Percentiles rank a stretch among this genome's conserved stretches.
phyloP scores from a whole-genome alignment of 2,329 filamentous ascomycete genomes.

The Pseudogymnoascus sp. region DNA sequence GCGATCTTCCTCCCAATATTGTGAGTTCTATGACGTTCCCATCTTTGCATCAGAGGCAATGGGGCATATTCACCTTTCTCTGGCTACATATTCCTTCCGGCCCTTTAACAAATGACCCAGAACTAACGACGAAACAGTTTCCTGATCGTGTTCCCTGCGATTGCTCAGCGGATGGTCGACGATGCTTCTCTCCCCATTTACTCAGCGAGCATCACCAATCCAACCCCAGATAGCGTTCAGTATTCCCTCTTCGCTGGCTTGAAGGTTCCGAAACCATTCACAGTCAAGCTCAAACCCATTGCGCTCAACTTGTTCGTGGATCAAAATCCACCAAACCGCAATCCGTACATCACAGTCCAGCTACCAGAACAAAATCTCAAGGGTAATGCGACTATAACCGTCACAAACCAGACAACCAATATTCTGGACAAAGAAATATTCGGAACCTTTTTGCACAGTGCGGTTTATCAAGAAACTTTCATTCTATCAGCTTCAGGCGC shows the following conservation, averaged over 20 bases:
- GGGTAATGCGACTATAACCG: not conserved
- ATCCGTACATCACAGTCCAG: constrained; percentile 26
- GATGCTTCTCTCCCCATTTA: constrained; percentile 32
- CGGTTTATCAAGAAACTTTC: constrained; percentile 2
- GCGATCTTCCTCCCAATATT: constrained; percentile 32
- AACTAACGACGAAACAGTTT: constrained; percentile 26
- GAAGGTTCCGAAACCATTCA: constrained; percentile 31
- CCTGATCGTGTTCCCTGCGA: constrained; percentile 33
- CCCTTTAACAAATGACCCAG: not conserved
- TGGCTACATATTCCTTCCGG: not conserved
- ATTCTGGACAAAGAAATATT: not conserved
- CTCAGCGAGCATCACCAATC: constrained; percentile 30
- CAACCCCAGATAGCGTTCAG: constrained; percentile 28
- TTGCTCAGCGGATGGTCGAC: constrained; percentile 34
- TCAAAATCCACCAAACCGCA: constrained; percentile 23
- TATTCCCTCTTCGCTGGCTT: constrained; percentile 32
- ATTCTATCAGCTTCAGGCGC: not conserved
- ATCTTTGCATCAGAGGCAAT: not conserved
- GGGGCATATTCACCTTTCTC: not conserved
- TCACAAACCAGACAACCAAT: not conserved
- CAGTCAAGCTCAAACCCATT: constrained; percentile 32
- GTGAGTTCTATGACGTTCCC: not conserved
- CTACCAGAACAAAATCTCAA: constrained; percentile 14
- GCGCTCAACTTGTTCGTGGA: constrained; percentile 30
- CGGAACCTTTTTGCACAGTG: constrained; percentile 2